Evolutionary conservation across 2,329 filamentous ascomycete species (phyloP), one percentile per base, ranked within the genome.

Genomic region (Coniella vitis): DNA sequence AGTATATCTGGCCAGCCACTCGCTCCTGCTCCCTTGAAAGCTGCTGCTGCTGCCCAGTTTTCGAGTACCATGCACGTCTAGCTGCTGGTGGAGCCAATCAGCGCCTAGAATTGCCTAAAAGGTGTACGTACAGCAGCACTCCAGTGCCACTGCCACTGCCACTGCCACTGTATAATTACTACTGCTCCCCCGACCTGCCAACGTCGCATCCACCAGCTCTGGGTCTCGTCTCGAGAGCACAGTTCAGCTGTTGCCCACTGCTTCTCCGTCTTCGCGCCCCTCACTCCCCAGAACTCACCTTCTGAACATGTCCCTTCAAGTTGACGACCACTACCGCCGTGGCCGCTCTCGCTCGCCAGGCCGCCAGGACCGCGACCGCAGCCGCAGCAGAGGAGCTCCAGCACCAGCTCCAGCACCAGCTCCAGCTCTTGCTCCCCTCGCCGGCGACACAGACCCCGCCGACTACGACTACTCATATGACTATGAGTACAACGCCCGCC

Each of bases 261-360:
- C 38, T 9, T 40, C 21, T 5, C 25, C n/a, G 38, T 19, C 22
- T 14, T 8, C n/a, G 20, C 14, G 9, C 16, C 4, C 38, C 16
- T 13, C 21, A 25, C 9, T n/a, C 14, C n/a, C 8, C 12, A 16
- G 4, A 7, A 14, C 38, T 13, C 13, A 31, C n/a, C 20, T 21
- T 19, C 14, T 4, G 10, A 13, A 58, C n/a, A 80, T 79, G 76
- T 78, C 77, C 56, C 66, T 78, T 38, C 66, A 69, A 48, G 70
- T 76, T 46, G 71, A 73, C 51, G 69, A 71, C 48, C 61, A 61
- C 50, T 5, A 10, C 10, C 62, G 64, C 42, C 68, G 71, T 47
- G 70, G 65, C 42, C 73, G 74, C 46, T 73, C 74, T 45, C 68
- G 69, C 45, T 79, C 76, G 0, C 68, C 65, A 40, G 67, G 61